These are phyloP conservation scores for Cercospora zeae-maydis DNA, from an alignment of 2,329 filamentous ascomycete species.

Conservation along the genomic window DNA sequence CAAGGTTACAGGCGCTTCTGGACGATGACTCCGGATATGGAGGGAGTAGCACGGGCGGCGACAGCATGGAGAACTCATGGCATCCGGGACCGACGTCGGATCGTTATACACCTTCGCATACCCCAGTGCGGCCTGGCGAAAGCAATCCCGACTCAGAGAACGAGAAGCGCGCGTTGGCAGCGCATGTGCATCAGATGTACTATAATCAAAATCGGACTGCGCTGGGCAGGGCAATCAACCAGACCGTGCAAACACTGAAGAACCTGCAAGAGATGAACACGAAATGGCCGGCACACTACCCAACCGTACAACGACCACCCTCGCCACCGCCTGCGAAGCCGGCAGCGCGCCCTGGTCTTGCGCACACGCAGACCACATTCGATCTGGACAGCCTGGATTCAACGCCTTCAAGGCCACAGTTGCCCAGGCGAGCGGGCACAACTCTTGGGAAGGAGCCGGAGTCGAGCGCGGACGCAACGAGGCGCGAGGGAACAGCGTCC, in stretches of 20 bases:
- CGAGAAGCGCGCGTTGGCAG: constrained; percentile 67
- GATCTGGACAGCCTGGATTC: constrained; percentile 44
- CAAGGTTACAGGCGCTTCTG: constrained; percentile 73
- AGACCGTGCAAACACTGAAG: constrained; percentile 78
- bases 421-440: constrained; percentile 68
- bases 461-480: constrained; percentile 54
- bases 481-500: constrained; percentile 54
- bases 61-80: constrained; percentile 54
- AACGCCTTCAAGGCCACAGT: constrained; percentile 48
- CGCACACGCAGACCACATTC: constrained; percentile 60
- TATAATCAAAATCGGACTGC: constrained; percentile 90
- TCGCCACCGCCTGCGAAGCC: constrained; percentile 42
- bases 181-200: constrained; percentile 86
- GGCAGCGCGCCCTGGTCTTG: constrained; percentile 58
- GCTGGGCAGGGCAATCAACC: constrained; percentile 81
- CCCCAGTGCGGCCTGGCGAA: constrained; percentile 50
- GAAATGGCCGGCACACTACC: constrained; percentile 92
- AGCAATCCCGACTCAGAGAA: constrained; percentile 53
- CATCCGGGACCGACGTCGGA: constrained; percentile 56
- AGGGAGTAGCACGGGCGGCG: constrained; percentile 66
- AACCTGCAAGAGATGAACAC: constrained; percentile 84
- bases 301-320: constrained; percentile 68
- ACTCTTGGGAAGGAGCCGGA: constrained; percentile 60
- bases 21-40: constrained; percentile 91
- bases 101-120: constrained; percentile 55